A percentile compares a stretch with the other conserved stretches of the same genome.
These are phyloP conservation scores for Combretum micranthum DNA, from an alignment of 345 rosid species.

Conservation along the genomic window DNA sequence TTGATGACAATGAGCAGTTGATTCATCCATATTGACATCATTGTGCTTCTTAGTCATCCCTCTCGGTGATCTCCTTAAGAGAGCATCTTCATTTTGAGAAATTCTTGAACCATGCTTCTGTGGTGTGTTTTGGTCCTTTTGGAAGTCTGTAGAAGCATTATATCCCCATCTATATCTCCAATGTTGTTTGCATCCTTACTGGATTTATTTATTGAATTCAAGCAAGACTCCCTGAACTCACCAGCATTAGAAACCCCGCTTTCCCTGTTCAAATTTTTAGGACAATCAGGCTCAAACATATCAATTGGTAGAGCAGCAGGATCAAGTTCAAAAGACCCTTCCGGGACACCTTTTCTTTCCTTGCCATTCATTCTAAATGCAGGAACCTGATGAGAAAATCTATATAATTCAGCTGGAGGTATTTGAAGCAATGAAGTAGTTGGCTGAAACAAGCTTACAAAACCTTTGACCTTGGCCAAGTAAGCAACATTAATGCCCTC, in stretches of 20 bases:
- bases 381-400: conserved; percentile 76
- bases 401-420: conserved; percentile 35
- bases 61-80: conserved; percentile 19
- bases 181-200: background rate
- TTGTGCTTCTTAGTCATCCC: conserved; percentile 2
- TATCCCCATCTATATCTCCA: conserved; percentile 1
- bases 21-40: background rate
- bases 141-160: conserved; percentile 6
- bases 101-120: conserved; percentile 19
- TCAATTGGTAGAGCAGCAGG: conserved; percentile 55
- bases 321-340: conserved; percentile 73
- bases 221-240: conserved; percentile 11
- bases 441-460: conserved; percentile 57
- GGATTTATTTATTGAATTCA: conserved; percentile 10
- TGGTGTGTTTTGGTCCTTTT: conserved; percentile 14
- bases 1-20: too few relatives aligned
- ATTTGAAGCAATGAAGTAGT: conserved; percentile 29
- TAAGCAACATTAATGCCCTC: conserved; percentile 59
- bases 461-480: conserved; percentile 69
- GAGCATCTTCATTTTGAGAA: conserved; percentile 7
- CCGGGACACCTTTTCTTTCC: conserved; percentile 69
- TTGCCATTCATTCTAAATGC: conserved; percentile 62
- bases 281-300: conserved; percentile 11
- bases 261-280: conserved; percentile 11
- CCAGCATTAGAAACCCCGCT: conserved; percentile 10